Base-by-base conservation (phyloP, 345 rosid genomes). In the Linum trigynum region DNA sequence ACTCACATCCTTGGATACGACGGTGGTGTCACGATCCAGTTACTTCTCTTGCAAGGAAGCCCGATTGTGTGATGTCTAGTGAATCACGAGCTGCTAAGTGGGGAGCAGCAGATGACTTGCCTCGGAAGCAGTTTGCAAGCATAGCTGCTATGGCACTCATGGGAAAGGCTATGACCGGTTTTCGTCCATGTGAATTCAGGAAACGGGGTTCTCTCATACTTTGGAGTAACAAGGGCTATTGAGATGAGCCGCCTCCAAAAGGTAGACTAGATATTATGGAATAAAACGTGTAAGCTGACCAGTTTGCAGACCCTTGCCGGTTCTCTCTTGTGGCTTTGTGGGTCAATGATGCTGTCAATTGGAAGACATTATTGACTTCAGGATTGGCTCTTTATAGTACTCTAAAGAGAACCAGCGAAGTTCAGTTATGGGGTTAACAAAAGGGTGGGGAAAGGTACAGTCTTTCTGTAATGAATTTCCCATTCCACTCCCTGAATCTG, bases 121-220 rank as follows among this genome's bases (percentile, higher is more conserved):
- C 40, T 65, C 82, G 80, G 80, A 81, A 79, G 78, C 92, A 84
- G 40, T 83, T 74, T 71, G 96, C 99, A 7, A 91, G 99, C 79
- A 75, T 86, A 67, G 95, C 85, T 67, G 99, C 99, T 50, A 91
- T 95, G 99, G 99, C 98, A 57, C 48, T 95, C 82, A 82, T 91
- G 95, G 97, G 96, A 45, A 95, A 87, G 79, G 86, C 88, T 66
- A 72, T 87, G 78, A 88, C 50, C n/a, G 78, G 87, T 50, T 81
- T 87, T 66, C 79, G 61, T 59, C 84, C 91, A 0, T 82, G 87
- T 67, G 83, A 79, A 66, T 79, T 78, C 65, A 78, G 71, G 79
- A 85, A 78, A 53, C 76, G 65, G 4, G 83, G 86, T 9, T 75
- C 89, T 51, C 74, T 69, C 41, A 65, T 82, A 38, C 82, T 89